phyloP scores from a whole-genome alignment of 148 eudicot genomes.

The Vaccinium corymbosum region DNA sequence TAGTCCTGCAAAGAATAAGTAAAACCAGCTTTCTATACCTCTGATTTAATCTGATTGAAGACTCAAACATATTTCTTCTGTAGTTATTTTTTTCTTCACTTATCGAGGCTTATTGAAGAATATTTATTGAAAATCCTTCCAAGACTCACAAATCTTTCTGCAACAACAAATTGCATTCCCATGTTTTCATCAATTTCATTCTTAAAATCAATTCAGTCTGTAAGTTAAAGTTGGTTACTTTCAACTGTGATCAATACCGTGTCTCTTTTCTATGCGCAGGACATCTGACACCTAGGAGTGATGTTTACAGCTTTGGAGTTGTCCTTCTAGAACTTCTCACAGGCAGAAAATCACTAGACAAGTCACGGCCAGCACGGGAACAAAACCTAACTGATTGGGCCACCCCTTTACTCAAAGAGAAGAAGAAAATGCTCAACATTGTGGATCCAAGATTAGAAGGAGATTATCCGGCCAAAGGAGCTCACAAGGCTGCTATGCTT shows the following conservation, averaged over 20 bases:
- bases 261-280: conserved; percentile 35
- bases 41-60: neutral
- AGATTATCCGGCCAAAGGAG: conserved; percentile 73
- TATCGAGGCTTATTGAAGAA: neutral
- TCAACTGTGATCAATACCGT: neutral
- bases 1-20: neutral
- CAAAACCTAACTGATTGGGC: conserved; percentile 92
- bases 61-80: neutral
- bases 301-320: conserved; percentile 84
- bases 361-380: conserved; percentile 68
- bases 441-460: conserved; percentile 67
- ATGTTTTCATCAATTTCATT: neutral
- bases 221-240: neutral
- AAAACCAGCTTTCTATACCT: neutral
- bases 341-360: conserved; percentile 80
- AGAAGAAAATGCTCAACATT: conserved; percentile 63
- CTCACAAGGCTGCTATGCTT: conserved; percentile 83
- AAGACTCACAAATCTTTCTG: neutral
- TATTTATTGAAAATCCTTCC: neutral
- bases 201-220: neutral
- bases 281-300: conserved; percentile 75
- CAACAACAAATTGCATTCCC: neutral
- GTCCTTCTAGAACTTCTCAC: conserved; percentile 82
- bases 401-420: conserved; percentile 66
- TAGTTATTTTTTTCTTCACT: neutral